A percentile compares a stretch with the other conserved stretches of the same genome.
These are phyloP conservation scores for Didymella pinodella DNA, from an alignment of 2,329 filamentous ascomycete species.

Conservation along the genomic window DNA sequence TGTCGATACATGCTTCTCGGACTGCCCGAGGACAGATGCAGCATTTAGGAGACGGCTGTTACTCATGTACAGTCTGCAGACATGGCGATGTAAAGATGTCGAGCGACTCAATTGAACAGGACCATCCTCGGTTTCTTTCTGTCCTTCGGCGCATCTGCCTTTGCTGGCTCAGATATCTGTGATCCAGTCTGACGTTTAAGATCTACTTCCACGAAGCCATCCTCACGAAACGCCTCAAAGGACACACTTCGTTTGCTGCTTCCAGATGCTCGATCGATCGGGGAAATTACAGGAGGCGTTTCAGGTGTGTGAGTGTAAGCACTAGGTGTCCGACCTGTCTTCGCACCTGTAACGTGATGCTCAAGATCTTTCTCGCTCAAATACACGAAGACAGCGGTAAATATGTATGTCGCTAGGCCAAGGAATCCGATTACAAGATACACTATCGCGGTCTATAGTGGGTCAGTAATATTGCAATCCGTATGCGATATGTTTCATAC, in stretches of 20 bases:
- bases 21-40: background rate
- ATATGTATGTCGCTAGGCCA: constrained; percentile 35
- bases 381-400: constrained; percentile 37
- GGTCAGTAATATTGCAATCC: constrained; percentile 4
- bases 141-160: background rate
- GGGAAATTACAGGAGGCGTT: background rate
- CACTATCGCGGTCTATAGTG: constrained; percentile 33
- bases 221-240: constrained; percentile 10
- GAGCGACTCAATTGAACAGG: constrained; percentile 9
- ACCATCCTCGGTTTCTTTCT: constrained; percentile 14
- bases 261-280: background rate
- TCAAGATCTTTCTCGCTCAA: constrained; percentile 38
- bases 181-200: constrained; percentile 5
- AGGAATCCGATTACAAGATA: constrained; percentile 34
- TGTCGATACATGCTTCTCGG: constrained; percentile 2
- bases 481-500: constrained; percentile 9
- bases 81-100: no score
- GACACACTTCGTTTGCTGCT: constrained; percentile 3
- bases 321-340: background rate
- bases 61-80: background rate
- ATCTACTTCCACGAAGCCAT: constrained; percentile 11
- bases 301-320: background rate
- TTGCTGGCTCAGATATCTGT: background rate
- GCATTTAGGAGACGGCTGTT: background rate
- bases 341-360: constrained; percentile 21